Evolutionary conservation across 2,329 filamentous ascomycete species (phyloP).

Genomic region (Emmonsia crescens): DNA sequence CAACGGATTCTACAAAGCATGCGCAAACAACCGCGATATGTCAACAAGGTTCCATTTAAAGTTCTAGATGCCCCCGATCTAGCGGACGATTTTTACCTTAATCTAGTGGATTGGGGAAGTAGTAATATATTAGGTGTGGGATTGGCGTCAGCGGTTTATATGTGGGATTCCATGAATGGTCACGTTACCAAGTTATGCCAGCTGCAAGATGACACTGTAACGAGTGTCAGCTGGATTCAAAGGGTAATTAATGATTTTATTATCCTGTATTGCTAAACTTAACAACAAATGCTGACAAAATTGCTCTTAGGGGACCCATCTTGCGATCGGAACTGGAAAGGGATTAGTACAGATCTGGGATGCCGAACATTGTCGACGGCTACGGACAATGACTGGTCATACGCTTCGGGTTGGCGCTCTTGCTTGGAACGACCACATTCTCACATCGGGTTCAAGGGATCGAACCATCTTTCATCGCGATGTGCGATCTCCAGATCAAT

Average conservation of each 20-base stretch:
- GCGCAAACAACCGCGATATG: constrained; percentile 73
- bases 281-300: constrained; percentile 10
- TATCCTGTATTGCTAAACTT: background rate
- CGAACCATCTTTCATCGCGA: constrained; percentile 91
- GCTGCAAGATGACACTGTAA: constrained; percentile 83
- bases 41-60: constrained; percentile 96
- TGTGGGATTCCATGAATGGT: constrained; percentile 92
- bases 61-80: constrained; percentile 92
- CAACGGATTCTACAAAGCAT: constrained; percentile 90
- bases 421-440: constrained; percentile 96
- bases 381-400: constrained; percentile 95
- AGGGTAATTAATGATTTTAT: constrained; percentile 39
- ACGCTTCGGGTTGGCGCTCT: constrained; percentile 85
- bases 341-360: constrained; percentile 97
- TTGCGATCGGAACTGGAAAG: constrained; percentile 90
- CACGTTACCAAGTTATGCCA: constrained; percentile 91
- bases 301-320: constrained; percentile 60
- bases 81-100: constrained; percentile 95
- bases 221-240: constrained; percentile 97
- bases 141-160: constrained; percentile 84
- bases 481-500: constrained; percentile 85
- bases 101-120: constrained; percentile 94
- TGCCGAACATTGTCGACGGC: constrained; percentile 69
- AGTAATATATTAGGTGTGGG: constrained; percentile 91
- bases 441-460: constrained; percentile 90